Evolutionary conservation across 805 yeast genomes (phyloP), one percentile per base, ranked within the genome.

Genomic region (Yamadazyma sp.): DNA sequence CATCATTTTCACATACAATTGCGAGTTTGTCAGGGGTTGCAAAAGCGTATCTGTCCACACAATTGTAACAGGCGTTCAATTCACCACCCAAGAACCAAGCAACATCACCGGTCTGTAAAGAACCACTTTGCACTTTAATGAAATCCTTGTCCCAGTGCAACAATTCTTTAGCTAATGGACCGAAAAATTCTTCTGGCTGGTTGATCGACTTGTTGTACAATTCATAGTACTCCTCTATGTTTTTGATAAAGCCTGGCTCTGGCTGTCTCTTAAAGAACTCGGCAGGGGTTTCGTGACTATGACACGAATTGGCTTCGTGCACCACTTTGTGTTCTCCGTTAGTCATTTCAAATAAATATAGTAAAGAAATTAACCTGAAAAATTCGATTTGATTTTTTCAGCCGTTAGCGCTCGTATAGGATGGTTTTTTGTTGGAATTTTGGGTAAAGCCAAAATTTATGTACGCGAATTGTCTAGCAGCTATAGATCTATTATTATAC

Each of bases 21-120:
- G 95, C 95, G 1, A 79, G 71, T 59, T 82, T 82, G 54, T 81
- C 64, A 15, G 95, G 95, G 55, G 74, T 74, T 25, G 67, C 60
- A 38, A 80, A 67, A 1, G 95, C 95, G 61, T 84, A 84, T 61
- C 93, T 75, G 62, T 85, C 95, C 37, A 85, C 85, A 72, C 86
- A 78, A 60, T 85, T 85, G 67, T 78, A 85, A 35, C 80, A 75
- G 12, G 95, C 95, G 54, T 85, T 85, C 55, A 85, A 66, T 57
- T 83, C 79, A 45, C 95, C 95, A 40, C 82, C 83, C 20, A 84
- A 61, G 57, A 85, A 85, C 93, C 93, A 85, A 22, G 86, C 77
- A 14, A 82, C 49, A 48, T 57, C 63, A 39, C 64, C 68, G 49
- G 81, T 64, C 48, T 71, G 75, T 47, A 83, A 75, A 37, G 83